Evolutionary conservation across 805 yeast genomes (phyloP).

Genomic region (Lipomyces japonicus): DNA sequence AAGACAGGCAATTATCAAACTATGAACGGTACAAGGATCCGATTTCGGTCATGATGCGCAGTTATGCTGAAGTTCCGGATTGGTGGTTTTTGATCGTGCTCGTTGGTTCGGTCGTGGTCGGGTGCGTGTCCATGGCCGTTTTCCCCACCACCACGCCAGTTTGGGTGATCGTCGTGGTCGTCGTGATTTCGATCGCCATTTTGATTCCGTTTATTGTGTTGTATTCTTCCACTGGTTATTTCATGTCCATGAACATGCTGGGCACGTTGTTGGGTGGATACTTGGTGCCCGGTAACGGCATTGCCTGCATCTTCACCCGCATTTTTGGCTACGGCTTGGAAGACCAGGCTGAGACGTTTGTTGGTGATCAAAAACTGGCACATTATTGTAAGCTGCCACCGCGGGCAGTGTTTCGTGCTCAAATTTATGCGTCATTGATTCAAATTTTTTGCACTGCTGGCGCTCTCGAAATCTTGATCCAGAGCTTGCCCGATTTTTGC

Average conservation of each 20-base stretch:
- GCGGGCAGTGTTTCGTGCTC: slow-evolving; percentile 54
- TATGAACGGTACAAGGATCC: slow-evolving; percentile 48
- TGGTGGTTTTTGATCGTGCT: slow-evolving; percentile 39
- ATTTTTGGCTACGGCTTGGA: slow-evolving; percentile 55
- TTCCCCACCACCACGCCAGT: slow-evolving; percentile 48
- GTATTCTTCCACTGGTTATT: slow-evolving; percentile 58
- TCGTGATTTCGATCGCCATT: slow-evolving; percentile 51
- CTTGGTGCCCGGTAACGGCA: slow-evolving; percentile 12
- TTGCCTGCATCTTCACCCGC: slow-evolving; percentile 52
- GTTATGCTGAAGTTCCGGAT: slow-evolving; percentile 61
- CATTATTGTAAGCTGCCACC: slow-evolving; percentile 66
- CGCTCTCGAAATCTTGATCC: slow-evolving; percentile 36
- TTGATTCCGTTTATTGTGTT: slow-evolving; percentile 60
- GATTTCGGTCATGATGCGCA: slow-evolving; percentile 40
- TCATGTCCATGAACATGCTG: slow-evolving; percentile 49
- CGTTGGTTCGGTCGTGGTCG: slow-evolving; percentile 39
- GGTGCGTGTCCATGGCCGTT: slow-evolving; percentile 36
- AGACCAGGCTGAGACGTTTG: slow-evolving; percentile 51
- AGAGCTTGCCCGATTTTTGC: slow-evolving; percentile 43
- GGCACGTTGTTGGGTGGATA: slow-evolving; percentile 12
- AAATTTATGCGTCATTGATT: slow-evolving; percentile 45
- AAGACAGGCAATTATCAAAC: slow-evolving; percentile 50
- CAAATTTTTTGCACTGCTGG: slow-evolving; percentile 44
- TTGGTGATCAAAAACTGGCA: slow-evolving; percentile 57
- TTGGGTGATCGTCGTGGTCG: slow-evolving; percentile 54